phyloP scores from a whole-genome alignment of 2,329 filamentous ascomycete genomes.

The Calonectria naviculata region DNA sequence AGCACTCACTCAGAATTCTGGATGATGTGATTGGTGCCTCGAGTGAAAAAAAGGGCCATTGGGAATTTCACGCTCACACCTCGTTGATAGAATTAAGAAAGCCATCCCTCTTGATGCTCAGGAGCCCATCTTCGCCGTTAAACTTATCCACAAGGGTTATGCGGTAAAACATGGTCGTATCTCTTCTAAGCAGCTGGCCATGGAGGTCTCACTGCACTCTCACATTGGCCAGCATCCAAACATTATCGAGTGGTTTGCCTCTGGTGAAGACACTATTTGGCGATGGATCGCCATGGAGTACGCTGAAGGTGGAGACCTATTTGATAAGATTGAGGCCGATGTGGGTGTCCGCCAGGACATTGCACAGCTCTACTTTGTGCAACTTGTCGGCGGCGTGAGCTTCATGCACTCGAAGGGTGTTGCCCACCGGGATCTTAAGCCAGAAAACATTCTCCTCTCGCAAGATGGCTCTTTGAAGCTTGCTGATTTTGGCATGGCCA shows the following conservation, averaged over 20 bases:
- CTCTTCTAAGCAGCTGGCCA: conserved; percentile 86
- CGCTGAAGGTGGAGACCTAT: conserved; percentile 93
- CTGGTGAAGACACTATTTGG: conserved; percentile 88
- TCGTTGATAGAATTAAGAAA: conserved; percentile 82
- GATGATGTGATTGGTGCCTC: background rate
- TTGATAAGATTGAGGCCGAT: conserved; percentile 99
- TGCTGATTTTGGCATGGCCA: conserved; percentile 96
- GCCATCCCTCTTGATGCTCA: conserved; percentile 78
- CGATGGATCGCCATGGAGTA: conserved; percentile 99
- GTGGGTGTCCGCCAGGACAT: conserved; percentile 95
- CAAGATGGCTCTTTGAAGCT: conserved; percentile 89
- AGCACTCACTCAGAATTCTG: background rate
- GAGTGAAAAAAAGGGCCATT: background rate
- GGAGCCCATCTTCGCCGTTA: conserved; percentile 91
- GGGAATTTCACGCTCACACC: background rate
- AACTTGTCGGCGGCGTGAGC: conserved; percentile 88
- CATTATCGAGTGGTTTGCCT: conserved; percentile 92
- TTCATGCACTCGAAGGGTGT: conserved; percentile 98
- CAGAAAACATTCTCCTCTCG: conserved; percentile 94
- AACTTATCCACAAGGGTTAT: conserved; percentile 98
- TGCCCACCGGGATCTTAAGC: conserved; percentile 91
- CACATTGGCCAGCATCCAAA: conserved; percentile 91
- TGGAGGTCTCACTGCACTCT: conserved; percentile 91
- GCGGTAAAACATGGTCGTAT: conserved; percentile 90
- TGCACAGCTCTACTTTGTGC: conserved; percentile 95